A percentile compares a stretch with the other conserved stretches of the same genome.
phyloP scores from a whole-genome alignment of 2,329 filamentous ascomycete genomes.

The Diaporthe australafricana region DNA sequence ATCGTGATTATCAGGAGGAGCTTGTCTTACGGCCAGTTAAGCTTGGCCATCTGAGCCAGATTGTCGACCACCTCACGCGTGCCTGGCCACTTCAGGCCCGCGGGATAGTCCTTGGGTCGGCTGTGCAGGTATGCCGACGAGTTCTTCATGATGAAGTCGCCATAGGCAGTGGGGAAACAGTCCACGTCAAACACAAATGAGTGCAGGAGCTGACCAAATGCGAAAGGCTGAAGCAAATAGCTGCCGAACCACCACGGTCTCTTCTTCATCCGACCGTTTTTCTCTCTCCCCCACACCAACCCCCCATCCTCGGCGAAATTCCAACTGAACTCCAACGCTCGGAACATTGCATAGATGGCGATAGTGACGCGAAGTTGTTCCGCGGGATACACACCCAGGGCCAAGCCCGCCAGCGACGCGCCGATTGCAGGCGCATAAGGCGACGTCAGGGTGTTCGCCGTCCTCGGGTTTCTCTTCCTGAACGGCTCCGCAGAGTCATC shows the following conservation, averaged over 20 bases:
- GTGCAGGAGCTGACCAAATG: constrained; percentile 81
- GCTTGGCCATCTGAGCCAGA: constrained; percentile 81
- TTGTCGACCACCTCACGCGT: constrained; percentile 83
- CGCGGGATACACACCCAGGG: constrained; percentile 79
- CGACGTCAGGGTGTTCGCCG: constrained; percentile 81
- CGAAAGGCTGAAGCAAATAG: constrained; percentile 83
- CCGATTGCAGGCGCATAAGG: constrained; percentile 89
- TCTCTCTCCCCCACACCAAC: constrained; percentile 71
- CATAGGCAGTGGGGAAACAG: constrained; percentile 68
- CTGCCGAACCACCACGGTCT: constrained; percentile 87
- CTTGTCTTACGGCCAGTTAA: constrained; percentile 84
- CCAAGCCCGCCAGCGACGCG: constrained; percentile 86
- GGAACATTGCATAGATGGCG: constrained; percentile 83
- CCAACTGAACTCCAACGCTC: constrained; percentile 87
- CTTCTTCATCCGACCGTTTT: constrained; percentile 66
- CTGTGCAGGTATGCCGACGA: constrained; percentile 84
- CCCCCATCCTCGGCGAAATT: constrained; percentile 83
- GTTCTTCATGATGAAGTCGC: constrained; percentile 72
- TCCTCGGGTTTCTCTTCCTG: constrained; percentile 82
- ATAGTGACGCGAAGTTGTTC: constrained; percentile 78
- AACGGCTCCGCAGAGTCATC: constrained; percentile 85
- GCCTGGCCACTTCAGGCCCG: constrained; percentile 77
- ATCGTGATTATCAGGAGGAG: neutral
- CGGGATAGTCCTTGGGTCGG: constrained; percentile 76
- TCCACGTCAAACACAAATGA: constrained; percentile 82